Base-by-base conservation (phyloP, 352 stramenopile species). In the Phytopythium boreale region DNA sequence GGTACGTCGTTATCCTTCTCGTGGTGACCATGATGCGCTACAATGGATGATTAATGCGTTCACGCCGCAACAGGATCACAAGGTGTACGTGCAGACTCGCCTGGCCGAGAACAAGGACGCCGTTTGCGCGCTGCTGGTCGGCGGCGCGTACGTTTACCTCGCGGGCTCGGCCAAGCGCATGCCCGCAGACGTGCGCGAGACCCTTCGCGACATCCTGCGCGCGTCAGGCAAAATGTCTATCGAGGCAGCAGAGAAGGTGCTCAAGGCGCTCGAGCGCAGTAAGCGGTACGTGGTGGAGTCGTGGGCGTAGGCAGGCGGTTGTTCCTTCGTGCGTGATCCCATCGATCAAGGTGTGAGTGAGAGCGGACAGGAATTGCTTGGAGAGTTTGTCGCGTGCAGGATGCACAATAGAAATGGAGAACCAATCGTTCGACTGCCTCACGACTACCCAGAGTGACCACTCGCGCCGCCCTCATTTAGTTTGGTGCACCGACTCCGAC, bases 61-160 rank as follows among this genome's bases (percentile, higher is more conserved):
- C 11, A 34, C 34, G n/a, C 47, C 14, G 56, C 46, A 52, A 27
- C 36, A 92, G 80, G 69, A 75, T 31, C 69, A 91, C 60, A 97
- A 98, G 71, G 82, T 98, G 9, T 98, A 98, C 70, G 93, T 98
- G 27, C 90, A 97, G 75, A 92, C 86, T 19, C 79, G 79, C 14
- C 78, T 98, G 22, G 79, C 73, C 10, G 89, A 98, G 66, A 75
- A 92, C 61, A 93, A 93, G 64, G 71, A 89, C 26, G 53, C 68
- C 9, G 75, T 96, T 0, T 95, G 82, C 51, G 65, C 88, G 39
- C 76, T 92, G 49, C 77, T 94, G 22, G 76, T 90, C 31, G 78
- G 79, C 9, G 82, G 84, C 3, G 70, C 67, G 14, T 88, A 85
- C 56, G 77, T 95, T 41, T 97, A 89, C 64, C 87, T 98, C 24